phyloP scores from a whole-genome alignment of 2,329 filamentous ascomycete genomes.

The Pestalotiopsis sp. region DNA sequence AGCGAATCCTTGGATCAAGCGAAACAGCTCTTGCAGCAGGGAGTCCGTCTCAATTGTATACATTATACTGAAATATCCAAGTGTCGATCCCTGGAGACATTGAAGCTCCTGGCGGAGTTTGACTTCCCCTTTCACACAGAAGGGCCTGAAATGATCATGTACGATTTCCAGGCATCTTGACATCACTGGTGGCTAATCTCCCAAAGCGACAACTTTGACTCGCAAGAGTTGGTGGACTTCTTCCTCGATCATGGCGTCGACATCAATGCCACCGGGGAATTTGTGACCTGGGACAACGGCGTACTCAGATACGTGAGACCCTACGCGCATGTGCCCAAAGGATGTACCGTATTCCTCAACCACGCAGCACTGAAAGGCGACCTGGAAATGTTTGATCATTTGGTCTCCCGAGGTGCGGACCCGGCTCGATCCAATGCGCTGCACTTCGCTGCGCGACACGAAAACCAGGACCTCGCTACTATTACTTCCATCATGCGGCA shows the following conservation, averaged over 20 bases:
- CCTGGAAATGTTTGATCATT: background rate
- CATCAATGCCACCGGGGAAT: background rate
- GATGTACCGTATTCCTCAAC: background rate
- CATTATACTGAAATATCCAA: background rate
- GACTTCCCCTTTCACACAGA: background rate
- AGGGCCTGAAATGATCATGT: background rate
- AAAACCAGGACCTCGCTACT: background rate
- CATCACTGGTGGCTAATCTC: background rate
- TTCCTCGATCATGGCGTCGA: background rate
- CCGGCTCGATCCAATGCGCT: background rate
- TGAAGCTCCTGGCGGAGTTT: background rate
- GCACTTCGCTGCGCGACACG: background rate
- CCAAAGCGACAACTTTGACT: background rate
- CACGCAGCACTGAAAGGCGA: background rate
- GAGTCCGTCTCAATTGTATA: background rate
- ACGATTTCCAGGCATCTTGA: background rate
- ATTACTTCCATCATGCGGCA: background rate
- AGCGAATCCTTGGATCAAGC: background rate
- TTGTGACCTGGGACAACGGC: background rate
- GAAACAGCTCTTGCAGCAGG: background rate
- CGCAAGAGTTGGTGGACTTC: background rate
- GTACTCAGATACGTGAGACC: background rate
- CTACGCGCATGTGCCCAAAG: background rate
- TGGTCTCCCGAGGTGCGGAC: background rate
- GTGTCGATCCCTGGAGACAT: background rate